Conservation (phyloP, 2,329 filamentous ascomycete species). For the Colletotrichum viniferum region DNA sequence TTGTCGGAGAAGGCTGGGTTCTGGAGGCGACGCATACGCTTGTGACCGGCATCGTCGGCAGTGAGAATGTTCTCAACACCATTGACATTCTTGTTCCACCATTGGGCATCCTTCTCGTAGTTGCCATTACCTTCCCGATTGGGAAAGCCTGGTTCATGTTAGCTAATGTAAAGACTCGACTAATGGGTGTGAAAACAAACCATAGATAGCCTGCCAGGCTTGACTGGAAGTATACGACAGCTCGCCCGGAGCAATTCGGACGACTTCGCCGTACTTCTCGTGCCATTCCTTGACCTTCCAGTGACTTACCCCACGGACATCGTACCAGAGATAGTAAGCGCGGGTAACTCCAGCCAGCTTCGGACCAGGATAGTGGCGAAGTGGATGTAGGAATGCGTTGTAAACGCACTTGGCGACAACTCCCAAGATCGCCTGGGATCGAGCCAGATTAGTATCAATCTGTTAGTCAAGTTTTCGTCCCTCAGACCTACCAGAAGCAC, state of each 20-base stretch:
- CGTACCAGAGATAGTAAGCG: conserved; percentile 14
- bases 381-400: conserved; percentile 32
- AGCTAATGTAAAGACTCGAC: background rate
- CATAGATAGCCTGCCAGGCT: conserved; percentile 46
- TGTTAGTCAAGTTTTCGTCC: background rate
- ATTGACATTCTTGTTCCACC: conserved; percentile 21
- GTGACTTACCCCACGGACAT: conserved; percentile 10
- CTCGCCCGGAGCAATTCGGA: conserved; percentile 43
- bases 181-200: background rate
- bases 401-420: conserved; percentile 24
- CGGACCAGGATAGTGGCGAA: conserved; percentile 33
- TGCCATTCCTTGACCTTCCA: conserved; percentile 24
- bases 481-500: background rate
- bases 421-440: background rate
- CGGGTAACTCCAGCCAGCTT: conserved; percentile 23
- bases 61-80: conserved; percentile 19
- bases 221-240: conserved; percentile 39
- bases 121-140: conserved; percentile 7
- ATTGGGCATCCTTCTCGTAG: conserved; percentile 16
- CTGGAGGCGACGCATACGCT: conserved; percentile 26
- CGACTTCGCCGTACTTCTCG: conserved; percentile 32
- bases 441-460: background rate
- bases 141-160: background rate
- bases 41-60: conserved; percentile 22
- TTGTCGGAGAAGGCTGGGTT: conserved; percentile 33